Evolutionary conservation across 805 yeast genomes (phyloP).

Genomic region (Metschnikowia corniflorae): DNA sequence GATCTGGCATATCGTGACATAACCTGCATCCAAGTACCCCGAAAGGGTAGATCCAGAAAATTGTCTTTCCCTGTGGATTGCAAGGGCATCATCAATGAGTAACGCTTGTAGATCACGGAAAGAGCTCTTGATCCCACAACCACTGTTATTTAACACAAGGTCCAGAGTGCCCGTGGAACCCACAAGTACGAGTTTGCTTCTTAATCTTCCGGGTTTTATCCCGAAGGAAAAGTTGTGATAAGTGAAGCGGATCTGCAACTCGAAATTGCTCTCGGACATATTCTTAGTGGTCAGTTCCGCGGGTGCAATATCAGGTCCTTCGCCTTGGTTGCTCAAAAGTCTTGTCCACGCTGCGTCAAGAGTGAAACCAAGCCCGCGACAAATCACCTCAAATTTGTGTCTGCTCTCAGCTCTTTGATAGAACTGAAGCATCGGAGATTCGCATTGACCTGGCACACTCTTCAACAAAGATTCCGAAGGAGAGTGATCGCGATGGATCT

Average conservation of each 20-base stretch:
- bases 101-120: slow-evolving; percentile 49
- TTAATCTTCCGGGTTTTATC: slow-evolving; percentile 57
- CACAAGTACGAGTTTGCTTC: slow-evolving; percentile 50
- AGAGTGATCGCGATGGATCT: not conserved
- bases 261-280: too few relatives aligned
- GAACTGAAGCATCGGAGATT: slow-evolving; percentile 10
- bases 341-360: too few relatives aligned
- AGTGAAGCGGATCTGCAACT: slow-evolving; percentile 29
- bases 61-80: too few relatives aligned
- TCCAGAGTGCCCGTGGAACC: slow-evolving; percentile 55
- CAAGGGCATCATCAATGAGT: slow-evolving; percentile 74
- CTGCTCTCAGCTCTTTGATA: slow-evolving; percentile 23
- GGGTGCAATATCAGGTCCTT: too few relatives aligned
- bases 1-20: slow-evolving; percentile 47
- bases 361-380: slow-evolving; percentile 50
- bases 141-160: slow-evolving; percentile 32
- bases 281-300: too few relatives aligned
- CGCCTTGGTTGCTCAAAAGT: too few relatives aligned
- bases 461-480: not conserved
- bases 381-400: slow-evolving; percentile 36
- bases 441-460: not conserved
- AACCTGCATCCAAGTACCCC: too few relatives aligned
- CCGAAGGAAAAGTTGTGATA: slow-evolving; percentile 58
- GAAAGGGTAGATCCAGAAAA: too few relatives aligned
- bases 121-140: slow-evolving; percentile 39